Conservation (phyloP, 2,329 filamentous ascomycete species). For the Cercospora canescens region DNA sequence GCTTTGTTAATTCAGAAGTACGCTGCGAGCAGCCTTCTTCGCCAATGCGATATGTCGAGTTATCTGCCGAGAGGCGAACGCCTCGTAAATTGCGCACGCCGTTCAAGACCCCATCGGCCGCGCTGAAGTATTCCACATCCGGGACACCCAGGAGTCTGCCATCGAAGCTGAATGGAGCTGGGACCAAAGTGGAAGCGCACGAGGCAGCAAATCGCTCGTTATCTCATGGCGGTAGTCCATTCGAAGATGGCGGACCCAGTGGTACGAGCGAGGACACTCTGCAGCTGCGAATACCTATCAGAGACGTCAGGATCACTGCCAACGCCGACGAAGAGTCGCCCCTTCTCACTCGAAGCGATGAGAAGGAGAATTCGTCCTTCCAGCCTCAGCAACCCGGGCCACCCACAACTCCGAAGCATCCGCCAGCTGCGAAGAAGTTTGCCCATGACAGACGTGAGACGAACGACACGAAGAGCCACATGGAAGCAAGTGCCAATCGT, state of each 20-base stretch:
- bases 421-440: not conserved
- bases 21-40: not conserved
- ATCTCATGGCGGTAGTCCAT: not conserved
- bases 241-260: not conserved
- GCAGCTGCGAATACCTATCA: not conserved
- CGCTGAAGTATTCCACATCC: not conserved
- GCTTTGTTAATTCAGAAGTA: constrained; percentile 4
- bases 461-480: not conserved
- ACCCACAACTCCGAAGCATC: not conserved
- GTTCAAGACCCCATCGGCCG: not conserved
- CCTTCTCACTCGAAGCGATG: not conserved
- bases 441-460: not conserved
- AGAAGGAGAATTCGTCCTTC: not conserved
- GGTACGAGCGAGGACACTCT: not conserved
- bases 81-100: constrained; percentile 26
- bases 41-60: constrained; percentile 15
- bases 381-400: not conserved
- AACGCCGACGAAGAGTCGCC: not conserved
- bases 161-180: constrained; percentile 9
- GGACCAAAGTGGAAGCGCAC: not conserved
- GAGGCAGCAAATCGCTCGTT: not conserved
- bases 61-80: constrained; percentile 25
- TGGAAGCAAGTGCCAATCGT: not conserved
- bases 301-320: not conserved
- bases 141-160: not conserved